Percentiles rank a stretch among this genome's conserved stretches.
Evolutionary conservation across 805 yeast species (phyloP).

Genomic region (Candida krabiensis): DNA sequence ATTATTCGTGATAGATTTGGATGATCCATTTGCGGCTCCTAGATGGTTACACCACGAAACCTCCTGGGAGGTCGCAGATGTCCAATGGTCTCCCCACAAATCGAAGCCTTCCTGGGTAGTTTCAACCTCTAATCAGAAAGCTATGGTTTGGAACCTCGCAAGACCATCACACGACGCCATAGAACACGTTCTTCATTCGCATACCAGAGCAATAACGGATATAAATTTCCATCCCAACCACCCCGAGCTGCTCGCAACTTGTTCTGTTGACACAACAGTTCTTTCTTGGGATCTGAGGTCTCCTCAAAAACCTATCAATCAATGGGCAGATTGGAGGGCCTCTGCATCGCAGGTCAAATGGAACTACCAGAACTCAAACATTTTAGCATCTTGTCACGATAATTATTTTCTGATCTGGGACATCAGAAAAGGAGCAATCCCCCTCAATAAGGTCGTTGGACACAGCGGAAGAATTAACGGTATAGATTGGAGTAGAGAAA

Average conservation of each 20-base stretch:
- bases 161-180: constrained; percentile 66
- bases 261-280: constrained; percentile 87
- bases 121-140: constrained; percentile 93
- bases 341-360: constrained; percentile 95
- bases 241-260: constrained; percentile 88
- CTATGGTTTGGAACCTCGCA: constrained; percentile 88
- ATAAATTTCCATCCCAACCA: constrained; percentile 86
- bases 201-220: constrained; percentile 92
- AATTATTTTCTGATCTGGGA: constrained; percentile 86
- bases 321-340: constrained; percentile 93
- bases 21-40: constrained; percentile 94
- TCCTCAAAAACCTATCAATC: constrained; percentile 68
- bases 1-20: constrained; percentile 84
- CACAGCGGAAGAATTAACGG: constrained; percentile 90
- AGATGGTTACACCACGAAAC: constrained; percentile 90
- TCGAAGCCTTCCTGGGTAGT: constrained; percentile 88
- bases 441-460: constrained; percentile 65
- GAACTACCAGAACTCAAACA: constrained; percentile 73
- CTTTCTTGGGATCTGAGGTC: constrained; percentile 89
- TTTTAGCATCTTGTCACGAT: constrained; percentile 86
- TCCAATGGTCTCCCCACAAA: constrained; percentile 95
- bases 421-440: constrained; percentile 74
- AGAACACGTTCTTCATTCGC: constrained; percentile 85
- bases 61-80: constrained; percentile 98
- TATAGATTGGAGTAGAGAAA: constrained; percentile 70